Evolutionary conservation across 164 flowering plant species (phyloP).

Genomic region (Protea cynaroides): DNA sequence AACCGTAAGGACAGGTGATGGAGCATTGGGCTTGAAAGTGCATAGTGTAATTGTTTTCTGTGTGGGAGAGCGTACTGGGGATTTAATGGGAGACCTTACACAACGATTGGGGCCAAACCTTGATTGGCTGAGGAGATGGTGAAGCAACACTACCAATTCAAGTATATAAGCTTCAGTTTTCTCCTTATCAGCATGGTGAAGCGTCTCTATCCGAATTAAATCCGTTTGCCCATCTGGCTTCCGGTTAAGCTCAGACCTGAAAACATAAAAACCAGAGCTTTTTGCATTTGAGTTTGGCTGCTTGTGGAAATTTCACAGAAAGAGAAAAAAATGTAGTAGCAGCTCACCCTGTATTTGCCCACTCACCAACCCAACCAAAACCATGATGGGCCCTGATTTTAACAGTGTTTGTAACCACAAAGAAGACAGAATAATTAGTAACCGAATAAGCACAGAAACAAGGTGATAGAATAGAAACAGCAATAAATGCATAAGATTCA

Average conservation of each 20-base stretch:
- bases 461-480: not conserved
- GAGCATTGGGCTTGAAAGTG: slow-evolving; percentile 22
- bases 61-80: slow-evolving; percentile 72
- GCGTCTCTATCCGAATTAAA: slow-evolving; percentile 72
- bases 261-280: slow-evolving; percentile 1
- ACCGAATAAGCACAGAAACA: not conserved
- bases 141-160: slow-evolving; percentile 90
- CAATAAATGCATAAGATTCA: not conserved
- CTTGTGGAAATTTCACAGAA: not conserved
- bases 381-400: slow-evolving; percentile 89
- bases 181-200: slow-evolving; percentile 91
- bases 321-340: not conserved
- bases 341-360: slow-evolving; percentile 96
- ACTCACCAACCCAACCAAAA: slow-evolving; percentile 99
- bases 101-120: slow-evolving; percentile 41
- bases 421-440: not conserved
- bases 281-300: not conserved
- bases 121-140: slow-evolving; percentile 66
- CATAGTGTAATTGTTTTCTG: slow-evolving; percentile 37
- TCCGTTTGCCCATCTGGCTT: slow-evolving; percentile 63
- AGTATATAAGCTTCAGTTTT: slow-evolving; percentile 80
- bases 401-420: slow-evolving; percentile 9
- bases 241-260: slow-evolving; percentile 72
- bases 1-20: slow-evolving; percentile 40
- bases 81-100: slow-evolving; percentile 67